A percentile compares a stretch with the other conserved stretches of the same genome.
phyloP scores from a whole-genome alignment of 2,329 filamentous ascomycete species.

The Cytospora chrysosperma region DNA sequence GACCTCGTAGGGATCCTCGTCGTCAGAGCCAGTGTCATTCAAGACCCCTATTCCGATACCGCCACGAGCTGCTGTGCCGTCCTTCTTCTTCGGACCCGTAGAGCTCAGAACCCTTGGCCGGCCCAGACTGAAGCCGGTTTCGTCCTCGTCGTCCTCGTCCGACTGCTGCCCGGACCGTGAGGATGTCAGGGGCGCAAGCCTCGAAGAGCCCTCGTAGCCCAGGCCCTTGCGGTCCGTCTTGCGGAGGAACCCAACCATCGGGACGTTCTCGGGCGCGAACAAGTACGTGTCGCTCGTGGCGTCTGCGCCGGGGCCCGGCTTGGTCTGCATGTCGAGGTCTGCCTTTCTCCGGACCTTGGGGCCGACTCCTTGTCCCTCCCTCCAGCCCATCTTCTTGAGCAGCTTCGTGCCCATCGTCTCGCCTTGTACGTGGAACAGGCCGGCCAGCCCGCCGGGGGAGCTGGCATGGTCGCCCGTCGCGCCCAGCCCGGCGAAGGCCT shows the following conservation, averaged over 20 bases:
- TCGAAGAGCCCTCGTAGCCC: slow-evolving; percentile 61
- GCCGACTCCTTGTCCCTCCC: slow-evolving; percentile 87
- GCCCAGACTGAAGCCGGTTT: slow-evolving; percentile 28
- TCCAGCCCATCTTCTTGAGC: slow-evolving; percentile 92
- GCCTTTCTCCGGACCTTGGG: slow-evolving; percentile 78
- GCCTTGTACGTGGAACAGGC: slow-evolving; percentile 68
- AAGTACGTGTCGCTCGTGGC: slow-evolving; percentile 56
- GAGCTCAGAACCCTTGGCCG: slow-evolving; percentile 27
- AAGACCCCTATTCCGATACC: slow-evolving; percentile 86
- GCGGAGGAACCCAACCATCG: slow-evolving; percentile 62
- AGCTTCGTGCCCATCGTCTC: slow-evolving; percentile 87
- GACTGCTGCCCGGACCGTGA: slow-evolving; percentile 34
- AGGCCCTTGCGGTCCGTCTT: slow-evolving; percentile 72
- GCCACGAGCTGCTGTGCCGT: slow-evolving; percentile 52
- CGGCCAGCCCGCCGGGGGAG: slow-evolving; percentile 58
- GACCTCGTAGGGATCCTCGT: slow-evolving; percentile 91
- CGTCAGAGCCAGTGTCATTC: slow-evolving; percentile 92
- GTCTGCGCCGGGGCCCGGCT: slow-evolving; percentile 31
- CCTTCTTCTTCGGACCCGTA: slow-evolving; percentile 44
- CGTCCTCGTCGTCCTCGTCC: slow-evolving; percentile 42
- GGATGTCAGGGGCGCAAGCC: slow-evolving; percentile 41
- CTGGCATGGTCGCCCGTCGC: slow-evolving; percentile 56
- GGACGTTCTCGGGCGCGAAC: slow-evolving; percentile 81
- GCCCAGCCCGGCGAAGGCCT: slow-evolving; percentile 75
- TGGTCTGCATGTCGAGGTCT: slow-evolving; percentile 57